Percentiles rank a stretch among this genome's conserved stretches.
phyloP scores from a whole-genome alignment of 2,329 filamentous ascomycete species.

The Beauveria caledonica region DNA sequence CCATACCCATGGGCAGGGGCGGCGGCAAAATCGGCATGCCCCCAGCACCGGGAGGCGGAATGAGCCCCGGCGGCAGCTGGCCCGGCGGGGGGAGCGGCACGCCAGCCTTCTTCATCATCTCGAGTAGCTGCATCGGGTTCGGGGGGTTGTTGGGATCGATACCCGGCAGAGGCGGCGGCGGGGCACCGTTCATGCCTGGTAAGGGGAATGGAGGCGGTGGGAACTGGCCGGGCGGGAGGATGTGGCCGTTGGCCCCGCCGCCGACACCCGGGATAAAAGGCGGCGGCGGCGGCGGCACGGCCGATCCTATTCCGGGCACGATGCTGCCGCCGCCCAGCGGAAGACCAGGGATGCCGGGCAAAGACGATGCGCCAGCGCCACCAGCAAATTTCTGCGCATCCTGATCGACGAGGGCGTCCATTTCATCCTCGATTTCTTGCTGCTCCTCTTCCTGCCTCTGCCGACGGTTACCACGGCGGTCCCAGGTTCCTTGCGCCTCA shows the following conservation, averaged over 20 bases:
- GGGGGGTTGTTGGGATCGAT: constrained; percentile 51
- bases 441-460: constrained; percentile 89
- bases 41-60: constrained; percentile 31
- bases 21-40: constrained; percentile 30
- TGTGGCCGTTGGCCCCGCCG: constrained; percentile 28
- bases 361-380: constrained; percentile 22
- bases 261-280: constrained; percentile 45
- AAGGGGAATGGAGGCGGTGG: constrained; percentile 48
- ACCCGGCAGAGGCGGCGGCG: constrained; percentile 45
- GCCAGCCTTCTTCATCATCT: constrained; percentile 58
- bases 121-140: constrained; percentile 52
- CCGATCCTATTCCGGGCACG: constrained; percentile 35
- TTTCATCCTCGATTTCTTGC: constrained; percentile 86
- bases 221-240: constrained; percentile 36
- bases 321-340: constrained; percentile 30
- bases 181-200: constrained; percentile 38
- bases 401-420: constrained; percentile 87
- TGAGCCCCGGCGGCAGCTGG: constrained; percentile 35
- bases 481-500: constrained; percentile 92
- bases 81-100: constrained; percentile 51
- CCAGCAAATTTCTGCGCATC: constrained; percentile 49
- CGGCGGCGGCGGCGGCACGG: constrained; percentile 31
- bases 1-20: constrained; percentile 28
- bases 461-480: constrained; percentile 66
- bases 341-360: constrained; percentile 52